These are phyloP conservation scores for Sedum album DNA, from an alignment of 164 flowering plant species.

Conservation along the genomic window DNA sequence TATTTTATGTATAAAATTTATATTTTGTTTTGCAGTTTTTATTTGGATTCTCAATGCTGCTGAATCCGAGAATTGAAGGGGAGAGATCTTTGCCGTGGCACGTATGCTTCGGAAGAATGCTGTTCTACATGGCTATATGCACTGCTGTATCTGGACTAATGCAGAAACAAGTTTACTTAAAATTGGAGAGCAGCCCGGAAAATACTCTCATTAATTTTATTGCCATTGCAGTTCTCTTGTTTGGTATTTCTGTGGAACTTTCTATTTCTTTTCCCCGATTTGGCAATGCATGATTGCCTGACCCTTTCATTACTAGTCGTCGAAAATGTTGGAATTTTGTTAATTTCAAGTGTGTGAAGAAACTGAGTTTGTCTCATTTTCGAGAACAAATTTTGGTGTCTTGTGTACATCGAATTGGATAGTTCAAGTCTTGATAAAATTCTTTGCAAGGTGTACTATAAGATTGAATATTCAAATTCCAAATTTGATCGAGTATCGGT, in stretches of 20 bases:
- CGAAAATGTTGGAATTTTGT: not conserved
- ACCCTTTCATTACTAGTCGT: not conserved
- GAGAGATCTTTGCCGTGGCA: conserved; percentile 37
- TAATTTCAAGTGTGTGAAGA: too few relatives aligned
- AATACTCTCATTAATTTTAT: conserved; percentile 43
- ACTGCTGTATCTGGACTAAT: conserved; percentile 56
- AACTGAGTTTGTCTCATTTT: too few relatives aligned
- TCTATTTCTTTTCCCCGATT: conserved; percentile 19
- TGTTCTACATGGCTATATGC: conserved; percentile 49
- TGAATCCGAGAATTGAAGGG: conserved; percentile 20
- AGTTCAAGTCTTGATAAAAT: too few relatives aligned
- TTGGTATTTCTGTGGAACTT: conserved; percentile 37
- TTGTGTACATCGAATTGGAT: too few relatives aligned
- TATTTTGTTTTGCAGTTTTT: conserved; percentile 34
- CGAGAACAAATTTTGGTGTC: too few relatives aligned
- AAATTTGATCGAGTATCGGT: too few relatives aligned
- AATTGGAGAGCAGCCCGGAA: conserved; percentile 15
- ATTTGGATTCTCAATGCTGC: conserved; percentile 25
- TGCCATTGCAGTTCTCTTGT: conserved; percentile 54
- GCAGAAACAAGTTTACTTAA: conserved; percentile 27
- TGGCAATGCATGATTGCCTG: conserved; percentile 5
- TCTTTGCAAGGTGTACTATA: too few relatives aligned
- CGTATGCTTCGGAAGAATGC: conserved; percentile 31
- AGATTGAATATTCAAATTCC: too few relatives aligned
- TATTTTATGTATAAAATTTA: not conserved